Evolutionary conservation across 805 yeast species (phyloP).

Genomic region (Lipomyces japonicus): DNA sequence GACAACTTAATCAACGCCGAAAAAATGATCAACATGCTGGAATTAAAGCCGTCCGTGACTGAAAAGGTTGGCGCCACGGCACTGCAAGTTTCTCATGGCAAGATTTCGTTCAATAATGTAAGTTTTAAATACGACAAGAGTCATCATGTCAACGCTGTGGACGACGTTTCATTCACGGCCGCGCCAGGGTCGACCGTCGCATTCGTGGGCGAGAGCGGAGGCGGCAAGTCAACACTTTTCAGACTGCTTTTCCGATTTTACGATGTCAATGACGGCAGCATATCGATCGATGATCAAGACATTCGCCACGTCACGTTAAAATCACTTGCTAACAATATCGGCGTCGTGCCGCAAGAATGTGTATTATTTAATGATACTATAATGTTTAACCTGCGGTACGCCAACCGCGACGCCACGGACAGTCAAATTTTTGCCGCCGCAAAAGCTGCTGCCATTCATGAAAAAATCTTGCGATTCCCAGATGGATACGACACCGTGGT

Average conservation of each 20-base stretch:
- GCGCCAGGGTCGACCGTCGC: conserved; percentile 82
- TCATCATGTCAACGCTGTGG: conserved; percentile 57
- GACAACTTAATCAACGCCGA: conserved; percentile 26
- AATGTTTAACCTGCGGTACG: conserved; percentile 75
- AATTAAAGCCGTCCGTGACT: conserved; percentile 17
- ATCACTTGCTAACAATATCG: conserved; percentile 64
- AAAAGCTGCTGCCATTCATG: conserved; percentile 51
- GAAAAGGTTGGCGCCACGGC: conserved; percentile 12
- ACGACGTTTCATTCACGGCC: conserved; percentile 55
- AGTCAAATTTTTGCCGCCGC: conserved; percentile 62
- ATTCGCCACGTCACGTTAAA: conserved; percentile 65
- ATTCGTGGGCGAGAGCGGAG: conserved; percentile 93
- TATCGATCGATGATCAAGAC: conserved; percentile 60
- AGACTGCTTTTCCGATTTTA: conserved; percentile 77
- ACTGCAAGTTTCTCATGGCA: conserved; percentile 7
- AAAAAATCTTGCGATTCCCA: conserved; percentile 42
- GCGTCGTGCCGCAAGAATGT: conserved; percentile 92
- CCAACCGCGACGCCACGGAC: conserved; percentile 55
- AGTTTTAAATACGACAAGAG: conserved; percentile 67
- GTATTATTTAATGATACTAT: conserved; percentile 79
- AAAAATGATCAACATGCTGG: conserved; percentile 15
- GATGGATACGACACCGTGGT: conserved; percentile 54
- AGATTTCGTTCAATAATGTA: conserved; percentile 58
- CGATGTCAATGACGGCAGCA: conserved; percentile 65
- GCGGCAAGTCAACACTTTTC: conserved; percentile 87